phyloP scores from a whole-genome alignment of 257 asterid species.

The Jacaranda copaia region DNA sequence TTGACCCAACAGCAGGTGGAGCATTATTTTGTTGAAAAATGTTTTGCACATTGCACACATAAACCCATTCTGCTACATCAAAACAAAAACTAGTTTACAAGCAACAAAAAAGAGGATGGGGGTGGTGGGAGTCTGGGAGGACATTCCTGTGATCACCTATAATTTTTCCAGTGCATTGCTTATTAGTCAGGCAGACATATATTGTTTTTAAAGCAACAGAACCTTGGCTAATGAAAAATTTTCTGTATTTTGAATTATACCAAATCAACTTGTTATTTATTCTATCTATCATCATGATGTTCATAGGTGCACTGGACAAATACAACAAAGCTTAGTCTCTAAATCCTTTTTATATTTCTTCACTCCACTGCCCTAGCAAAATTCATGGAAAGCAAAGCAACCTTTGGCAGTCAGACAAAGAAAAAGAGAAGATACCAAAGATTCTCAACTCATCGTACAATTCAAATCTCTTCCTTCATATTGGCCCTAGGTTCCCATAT shows the following conservation, averaged over 20 bases:
- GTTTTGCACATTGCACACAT: conserved; percentile 7
- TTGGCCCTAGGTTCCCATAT: no score
- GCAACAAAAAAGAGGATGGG: not conserved
- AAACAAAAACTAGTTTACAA: not conserved
- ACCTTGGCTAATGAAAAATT: conserved; percentile 7
- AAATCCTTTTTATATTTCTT: not conserved
- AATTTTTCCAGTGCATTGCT: not conserved
- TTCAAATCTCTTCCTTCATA: no score
- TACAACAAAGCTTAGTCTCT: not conserved
- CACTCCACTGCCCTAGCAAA: no score
- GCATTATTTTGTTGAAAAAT: not conserved
- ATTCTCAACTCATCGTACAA: no score
- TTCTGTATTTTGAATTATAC: not conserved
- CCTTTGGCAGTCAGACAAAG: no score
- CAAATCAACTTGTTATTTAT: not conserved
- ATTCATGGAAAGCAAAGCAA: no score
- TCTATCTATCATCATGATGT: not conserved
- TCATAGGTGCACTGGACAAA: not conserved
- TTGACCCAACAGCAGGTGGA: conserved; percentile 14
- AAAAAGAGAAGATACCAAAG: no score
- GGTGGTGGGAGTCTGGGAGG: no score
- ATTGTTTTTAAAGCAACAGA: not conserved
- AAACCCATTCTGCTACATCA: not conserved
- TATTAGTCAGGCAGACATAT: not conserved
- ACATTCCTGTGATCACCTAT: not conserved